Percentiles rank a stretch among this genome's conserved stretches.
These are phyloP conservation scores for Didymella exigua DNA, from an alignment of 2,329 filamentous ascomycete genomes.

Conservation along the genomic window DNA sequence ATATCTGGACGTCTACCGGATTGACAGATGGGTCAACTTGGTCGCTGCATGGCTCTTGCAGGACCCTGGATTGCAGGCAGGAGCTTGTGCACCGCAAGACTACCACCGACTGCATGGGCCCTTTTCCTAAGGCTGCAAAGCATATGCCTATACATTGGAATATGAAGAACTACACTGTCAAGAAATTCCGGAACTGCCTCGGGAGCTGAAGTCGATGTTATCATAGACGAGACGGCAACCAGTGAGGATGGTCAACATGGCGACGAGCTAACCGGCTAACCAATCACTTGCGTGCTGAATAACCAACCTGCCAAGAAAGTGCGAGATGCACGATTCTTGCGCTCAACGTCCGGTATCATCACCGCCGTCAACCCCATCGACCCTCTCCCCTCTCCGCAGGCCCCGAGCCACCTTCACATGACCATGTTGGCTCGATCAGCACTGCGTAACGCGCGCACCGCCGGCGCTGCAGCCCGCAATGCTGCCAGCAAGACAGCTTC, in stretches of 20 bases:
- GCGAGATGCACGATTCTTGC: constrained; percentile 9
- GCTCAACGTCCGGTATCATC: constrained; percentile 31
- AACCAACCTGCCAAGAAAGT: constrained; percentile 1
- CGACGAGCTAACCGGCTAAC: not conserved
- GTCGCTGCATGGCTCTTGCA: constrained; percentile 1
- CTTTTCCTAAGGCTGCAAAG: not conserved
- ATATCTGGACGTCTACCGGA: not conserved
- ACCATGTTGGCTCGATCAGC: constrained; percentile 93
- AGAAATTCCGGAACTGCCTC: not conserved
- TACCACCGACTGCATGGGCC: not conserved
- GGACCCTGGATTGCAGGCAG: not conserved
- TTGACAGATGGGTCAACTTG: not conserved
- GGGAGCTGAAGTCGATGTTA: constrained; percentile 10
- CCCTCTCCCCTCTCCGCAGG: constrained; percentile 40
- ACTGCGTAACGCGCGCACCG: constrained; percentile 85
- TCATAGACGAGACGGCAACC: constrained; percentile 3
- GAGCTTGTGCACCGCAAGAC: not conserved
- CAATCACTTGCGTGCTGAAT: constrained; percentile 11
- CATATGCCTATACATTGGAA: not conserved
- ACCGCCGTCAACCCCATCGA: constrained; percentile 45
- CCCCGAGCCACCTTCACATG: constrained; percentile 50
- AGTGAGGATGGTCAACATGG: not conserved
- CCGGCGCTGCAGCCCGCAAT: constrained; percentile 79
- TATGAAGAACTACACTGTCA: not conserved
- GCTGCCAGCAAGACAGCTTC: constrained; percentile 53